phyloP scores from a whole-genome alignment of 306 rosid species.

The Vigna reflexopilosa region DNA sequence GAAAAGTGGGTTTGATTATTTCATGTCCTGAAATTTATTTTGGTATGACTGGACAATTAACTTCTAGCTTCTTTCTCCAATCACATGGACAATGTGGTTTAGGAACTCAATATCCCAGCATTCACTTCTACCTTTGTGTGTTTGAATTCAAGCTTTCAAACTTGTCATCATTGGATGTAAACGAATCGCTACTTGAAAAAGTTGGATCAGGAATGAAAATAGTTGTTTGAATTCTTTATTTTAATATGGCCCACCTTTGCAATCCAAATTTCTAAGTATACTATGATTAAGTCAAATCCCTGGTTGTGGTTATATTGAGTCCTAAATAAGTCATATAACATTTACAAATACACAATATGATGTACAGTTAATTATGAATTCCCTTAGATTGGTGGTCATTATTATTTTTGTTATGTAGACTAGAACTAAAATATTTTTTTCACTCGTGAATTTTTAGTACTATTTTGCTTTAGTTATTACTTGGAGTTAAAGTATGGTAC shows the following conservation, averaged over 20 bases:
- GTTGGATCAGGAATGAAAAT: background rate
- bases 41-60: background rate
- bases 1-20: background rate
- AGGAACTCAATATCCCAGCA: background rate
- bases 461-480: background rate
- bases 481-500: background rate
- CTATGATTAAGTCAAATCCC: background rate
- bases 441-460: constrained; percentile 5
- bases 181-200: background rate
- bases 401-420: constrained; percentile 12
- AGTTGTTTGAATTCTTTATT: background rate
- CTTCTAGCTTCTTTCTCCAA: background rate
- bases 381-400: background rate
- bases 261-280: background rate
- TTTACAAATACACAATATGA: constrained; percentile 7
- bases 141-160: constrained; percentile 2
- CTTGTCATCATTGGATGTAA: background rate
- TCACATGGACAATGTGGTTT: background rate
- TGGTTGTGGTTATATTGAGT: background rate
- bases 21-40: background rate
- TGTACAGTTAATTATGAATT: constrained; percentile 13
- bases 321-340: background rate
- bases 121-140: background rate
- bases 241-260: background rate
- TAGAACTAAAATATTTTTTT: background rate